phyloP scores from a whole-genome alignment of 495 filamentous ascomycete genomes.

The Lepraria neglecta region DNA sequence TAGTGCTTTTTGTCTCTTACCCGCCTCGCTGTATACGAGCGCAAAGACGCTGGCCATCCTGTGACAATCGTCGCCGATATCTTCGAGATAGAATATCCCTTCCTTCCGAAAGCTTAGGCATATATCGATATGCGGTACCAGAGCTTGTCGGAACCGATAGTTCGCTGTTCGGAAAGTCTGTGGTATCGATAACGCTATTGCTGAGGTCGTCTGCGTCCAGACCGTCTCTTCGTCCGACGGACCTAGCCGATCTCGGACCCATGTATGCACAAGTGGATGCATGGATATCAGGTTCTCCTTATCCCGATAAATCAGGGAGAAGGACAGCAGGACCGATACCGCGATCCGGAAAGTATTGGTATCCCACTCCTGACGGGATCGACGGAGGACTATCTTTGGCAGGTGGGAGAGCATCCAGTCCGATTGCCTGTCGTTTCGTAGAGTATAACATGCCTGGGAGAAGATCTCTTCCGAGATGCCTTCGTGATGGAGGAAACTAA shows the following conservation, averaged over 20 bases:
- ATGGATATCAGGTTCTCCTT: slow-evolving; percentile 16
- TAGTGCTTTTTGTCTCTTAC: no score
- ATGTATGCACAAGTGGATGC: no score
- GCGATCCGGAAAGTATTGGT: not conserved
- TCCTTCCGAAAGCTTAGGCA: slow-evolving; percentile 11
- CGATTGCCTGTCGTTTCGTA: slow-evolving; percentile 1
- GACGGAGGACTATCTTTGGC: slow-evolving; percentile 1
- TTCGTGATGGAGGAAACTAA: no score
- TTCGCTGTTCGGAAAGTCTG: slow-evolving; percentile 5
- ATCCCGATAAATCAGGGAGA: slow-evolving; percentile 13
- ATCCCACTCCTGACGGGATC: slow-evolving; percentile 11
- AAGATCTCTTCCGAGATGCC: no score
- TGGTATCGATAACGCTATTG: slow-evolving; percentile 11
- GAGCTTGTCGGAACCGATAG: slow-evolving; percentile 14
- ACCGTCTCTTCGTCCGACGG: slow-evolving; percentile 8
- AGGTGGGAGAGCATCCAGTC: slow-evolving; percentile 9
- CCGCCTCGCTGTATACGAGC: no score
- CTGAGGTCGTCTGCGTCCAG: slow-evolving; percentile 8
- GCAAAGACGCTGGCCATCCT: not conserved
- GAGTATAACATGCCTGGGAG: slow-evolving; percentile 3
- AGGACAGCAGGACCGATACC: slow-evolving; percentile 10
- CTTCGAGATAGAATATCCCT: slow-evolving; percentile 13
- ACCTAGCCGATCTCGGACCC: slow-evolving; percentile 12
- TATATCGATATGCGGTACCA: slow-evolving; percentile 17
- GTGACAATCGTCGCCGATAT: slow-evolving; percentile 7